phyloP scores from a whole-genome alignment of 495 filamentous ascomycete genomes.

The Penicillium odoratum region DNA sequence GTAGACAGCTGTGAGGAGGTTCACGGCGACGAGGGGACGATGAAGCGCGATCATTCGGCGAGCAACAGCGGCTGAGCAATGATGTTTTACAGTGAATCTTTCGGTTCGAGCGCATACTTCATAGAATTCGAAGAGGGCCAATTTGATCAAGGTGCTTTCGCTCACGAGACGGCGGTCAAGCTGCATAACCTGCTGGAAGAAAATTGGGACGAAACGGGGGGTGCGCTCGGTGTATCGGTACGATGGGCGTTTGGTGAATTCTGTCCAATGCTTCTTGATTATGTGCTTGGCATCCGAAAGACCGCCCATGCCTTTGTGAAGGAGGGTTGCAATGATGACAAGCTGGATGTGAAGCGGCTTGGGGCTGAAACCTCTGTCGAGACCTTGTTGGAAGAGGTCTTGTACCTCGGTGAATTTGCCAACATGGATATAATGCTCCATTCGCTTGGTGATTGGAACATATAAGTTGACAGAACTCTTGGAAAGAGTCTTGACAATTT shows the following conservation, averaged over 20 bases:
- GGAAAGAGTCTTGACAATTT: conserved; percentile 29
- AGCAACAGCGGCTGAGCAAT: conserved; percentile 29
- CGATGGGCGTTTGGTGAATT: conserved; percentile 12
- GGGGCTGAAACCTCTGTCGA: conserved; percentile 26
- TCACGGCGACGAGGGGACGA: conserved; percentile 30
- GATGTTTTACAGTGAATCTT: conserved; percentile 35
- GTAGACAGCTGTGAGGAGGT: conserved; percentile 40
- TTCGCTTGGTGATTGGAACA: conserved; percentile 36
- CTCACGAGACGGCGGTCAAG: conserved; percentile 11
- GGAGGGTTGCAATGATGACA: conserved; percentile 38
- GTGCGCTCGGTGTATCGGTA: conserved; percentile 18
- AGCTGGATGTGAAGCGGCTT: conserved; percentile 38
- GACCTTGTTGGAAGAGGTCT: conserved; percentile 28
- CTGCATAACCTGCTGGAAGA: conserved; percentile 41
- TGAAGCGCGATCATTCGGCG: conserved; percentile 30
- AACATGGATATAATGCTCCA: conserved; percentile 39
- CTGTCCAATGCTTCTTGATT: conserved; percentile 33
- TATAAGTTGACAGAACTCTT: conserved; percentile 33
- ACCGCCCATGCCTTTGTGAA: conserved; percentile 26
- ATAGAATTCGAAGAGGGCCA: conserved; percentile 44
- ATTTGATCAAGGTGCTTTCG: conserved; percentile 31
- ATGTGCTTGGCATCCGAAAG: conserved; percentile 30
- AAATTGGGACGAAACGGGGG: conserved; percentile 31
- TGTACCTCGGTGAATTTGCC: conserved; percentile 35
- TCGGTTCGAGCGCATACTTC: conserved; percentile 35